Percentiles rank a stretch among this genome's conserved stretches.
Evolutionary conservation across 345 rosid genomes (phyloP).

Genomic region (Populus pruinosa): DNA sequence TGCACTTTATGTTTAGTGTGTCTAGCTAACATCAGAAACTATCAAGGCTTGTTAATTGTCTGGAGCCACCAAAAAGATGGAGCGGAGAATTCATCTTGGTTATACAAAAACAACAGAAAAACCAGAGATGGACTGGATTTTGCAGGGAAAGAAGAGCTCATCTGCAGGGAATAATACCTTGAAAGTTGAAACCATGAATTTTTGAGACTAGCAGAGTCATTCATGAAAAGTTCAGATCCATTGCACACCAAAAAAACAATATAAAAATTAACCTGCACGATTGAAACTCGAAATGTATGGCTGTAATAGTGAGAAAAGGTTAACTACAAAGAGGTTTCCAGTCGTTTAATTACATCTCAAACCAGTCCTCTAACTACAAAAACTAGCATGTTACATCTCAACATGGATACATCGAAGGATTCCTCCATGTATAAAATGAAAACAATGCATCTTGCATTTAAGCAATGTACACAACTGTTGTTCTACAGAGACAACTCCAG

Average conservation of each 20-base stretch:
- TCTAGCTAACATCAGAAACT: not conserved
- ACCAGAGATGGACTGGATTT: not conserved
- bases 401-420: too few relatives aligned
- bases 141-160: slow-evolving; percentile 11
- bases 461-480: too few relatives aligned
- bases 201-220: slow-evolving; percentile 13
- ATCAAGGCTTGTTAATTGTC: slow-evolving; percentile 16
- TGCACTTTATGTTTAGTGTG: not conserved
- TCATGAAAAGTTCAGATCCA: slow-evolving; percentile 32
- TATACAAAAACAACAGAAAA: not conserved
- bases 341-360: not conserved
- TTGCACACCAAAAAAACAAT: slow-evolving; percentile 16
- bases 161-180: slow-evolving; percentile 20
- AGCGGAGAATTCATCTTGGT: not conserved
- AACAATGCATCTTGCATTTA: too few relatives aligned
- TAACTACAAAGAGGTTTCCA: not conserved
- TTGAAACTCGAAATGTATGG: slow-evolving; percentile 9
- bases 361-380: not conserved
- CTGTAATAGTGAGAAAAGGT: not conserved
- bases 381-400: not conserved
- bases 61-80: slow-evolving; percentile 7
- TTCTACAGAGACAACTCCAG: too few relatives aligned
- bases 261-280: not conserved
- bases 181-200: slow-evolving; percentile 24
- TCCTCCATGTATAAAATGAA: too few relatives aligned